Evolutionary conservation across 2,329 filamentous ascomycete species (phyloP).

Genomic region (Anthostomella pinea): DNA sequence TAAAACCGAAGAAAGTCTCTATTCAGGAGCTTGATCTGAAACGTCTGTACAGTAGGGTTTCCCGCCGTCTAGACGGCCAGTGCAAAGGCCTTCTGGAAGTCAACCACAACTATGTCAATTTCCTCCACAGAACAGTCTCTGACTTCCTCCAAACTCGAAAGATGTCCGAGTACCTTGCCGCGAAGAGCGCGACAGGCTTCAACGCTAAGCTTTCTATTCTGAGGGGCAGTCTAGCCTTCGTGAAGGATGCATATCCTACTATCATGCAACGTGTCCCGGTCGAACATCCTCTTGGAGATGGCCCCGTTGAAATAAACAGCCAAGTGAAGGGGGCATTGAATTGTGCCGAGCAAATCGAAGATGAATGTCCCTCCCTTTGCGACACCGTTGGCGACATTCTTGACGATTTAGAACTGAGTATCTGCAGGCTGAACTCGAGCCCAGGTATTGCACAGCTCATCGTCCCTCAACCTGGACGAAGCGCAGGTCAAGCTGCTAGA

Average conservation of each 20-base stretch:
- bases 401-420: not conserved
- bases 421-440: not conserved
- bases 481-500: not conserved
- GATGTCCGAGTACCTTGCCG: not conserved
- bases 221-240: not conserved
- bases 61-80: not conserved
- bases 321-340: not conserved
- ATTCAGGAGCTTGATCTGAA: not conserved
- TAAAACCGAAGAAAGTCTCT: too few relatives aligned
- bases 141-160: conserved; percentile 3
- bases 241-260: too few relatives aligned
- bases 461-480: not conserved
- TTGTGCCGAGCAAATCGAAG: not conserved
- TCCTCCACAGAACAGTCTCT: conserved; percentile 4
- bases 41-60: not conserved
- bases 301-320: not conserved
- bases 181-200: not conserved
- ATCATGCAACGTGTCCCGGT: too few relatives aligned
- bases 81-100: conserved; percentile 5
- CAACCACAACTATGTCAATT: not conserved
- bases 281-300: not conserved
- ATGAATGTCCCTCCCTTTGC: not conserved
- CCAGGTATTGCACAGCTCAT: not conserved
- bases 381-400: not conserved
- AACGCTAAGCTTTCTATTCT: not conserved